Conservation (phyloP, 225 moss, liverwort and hornwort species). For the Antitrichia curtipendula region DNA sequence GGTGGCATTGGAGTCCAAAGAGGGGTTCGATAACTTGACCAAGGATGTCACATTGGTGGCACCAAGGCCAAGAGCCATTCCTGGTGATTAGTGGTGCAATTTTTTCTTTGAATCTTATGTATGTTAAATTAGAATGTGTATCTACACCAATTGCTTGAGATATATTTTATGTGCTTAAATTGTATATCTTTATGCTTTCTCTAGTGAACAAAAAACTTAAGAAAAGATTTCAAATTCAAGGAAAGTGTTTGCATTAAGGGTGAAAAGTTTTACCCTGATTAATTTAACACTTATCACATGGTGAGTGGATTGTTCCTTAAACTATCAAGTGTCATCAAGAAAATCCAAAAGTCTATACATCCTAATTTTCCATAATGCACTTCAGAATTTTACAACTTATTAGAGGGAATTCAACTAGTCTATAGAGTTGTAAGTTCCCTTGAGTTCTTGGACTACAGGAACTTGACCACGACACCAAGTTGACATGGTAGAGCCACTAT, state of each 20-base stretch:
- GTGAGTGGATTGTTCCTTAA: neutral
- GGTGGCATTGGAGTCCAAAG: neutral
- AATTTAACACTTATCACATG: neutral
- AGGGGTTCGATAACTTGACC: neutral
- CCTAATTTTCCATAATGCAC: neutral
- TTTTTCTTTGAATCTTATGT: neutral
- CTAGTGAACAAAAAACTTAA: accelerated
- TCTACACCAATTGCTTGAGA: neutral
- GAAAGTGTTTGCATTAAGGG: no score
- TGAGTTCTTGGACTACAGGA: no score
- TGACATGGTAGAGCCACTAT: no score
- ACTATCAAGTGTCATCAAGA: neutral
- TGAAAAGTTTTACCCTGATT: neutral
- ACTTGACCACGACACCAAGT: no score
- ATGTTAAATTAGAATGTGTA: accelerated
- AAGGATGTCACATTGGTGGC: neutral
- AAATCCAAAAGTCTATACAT: neutral
- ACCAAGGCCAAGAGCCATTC: constrained; percentile 2
- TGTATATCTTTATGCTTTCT: neutral
- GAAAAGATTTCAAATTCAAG: neutral
- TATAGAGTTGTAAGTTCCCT: no score
- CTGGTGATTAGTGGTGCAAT: neutral
- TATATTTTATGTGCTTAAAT: neutral
- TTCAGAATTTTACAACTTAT: neutral
- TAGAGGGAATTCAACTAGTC: no score